These are phyloP conservation scores for Trametes punicea DNA, from an alignment of 768 basidiomycete genomes.

Conservation along the genomic window DNA sequence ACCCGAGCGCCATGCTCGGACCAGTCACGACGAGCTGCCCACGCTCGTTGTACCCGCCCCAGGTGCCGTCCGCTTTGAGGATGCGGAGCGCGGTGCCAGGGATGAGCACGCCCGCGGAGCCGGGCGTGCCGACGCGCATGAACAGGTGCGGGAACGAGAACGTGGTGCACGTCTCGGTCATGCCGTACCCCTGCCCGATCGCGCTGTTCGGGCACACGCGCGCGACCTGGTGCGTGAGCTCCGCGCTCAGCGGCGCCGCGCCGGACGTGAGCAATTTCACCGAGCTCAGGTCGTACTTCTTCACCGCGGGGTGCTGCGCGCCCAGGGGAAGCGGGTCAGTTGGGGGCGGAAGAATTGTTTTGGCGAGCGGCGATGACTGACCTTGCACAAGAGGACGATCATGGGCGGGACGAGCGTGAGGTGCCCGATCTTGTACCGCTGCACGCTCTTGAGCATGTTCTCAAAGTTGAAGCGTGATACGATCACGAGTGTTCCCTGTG, in stretches of 20 bases:
- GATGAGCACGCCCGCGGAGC: slow-evolving; percentile 55
- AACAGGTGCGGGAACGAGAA: slow-evolving; percentile 44
- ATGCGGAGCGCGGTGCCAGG: slow-evolving; percentile 57
- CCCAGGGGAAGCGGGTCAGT: not conserved
- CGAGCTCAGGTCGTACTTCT: slow-evolving; percentile 45
- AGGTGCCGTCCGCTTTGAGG: slow-evolving; percentile 53
- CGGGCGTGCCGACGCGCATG: slow-evolving; percentile 45
- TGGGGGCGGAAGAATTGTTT: no score
- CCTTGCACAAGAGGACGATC: slow-evolving; percentile 48
- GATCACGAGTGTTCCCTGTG: slow-evolving; percentile 51
- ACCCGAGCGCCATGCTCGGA: slow-evolving; percentile 58
- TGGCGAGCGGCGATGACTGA: not conserved
- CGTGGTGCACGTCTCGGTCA: slow-evolving; percentile 61
- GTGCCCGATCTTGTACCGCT: slow-evolving; percentile 53
- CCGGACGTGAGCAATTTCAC: slow-evolving; percentile 51
- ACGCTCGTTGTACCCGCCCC: slow-evolving; percentile 53
- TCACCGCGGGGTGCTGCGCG: slow-evolving; percentile 47
- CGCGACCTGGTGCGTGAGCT: slow-evolving; percentile 37
- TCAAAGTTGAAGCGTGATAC: slow-evolving; percentile 61
- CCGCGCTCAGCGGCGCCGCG: slow-evolving; percentile 57
- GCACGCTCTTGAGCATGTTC: slow-evolving; percentile 59
- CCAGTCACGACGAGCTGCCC: slow-evolving; percentile 62
- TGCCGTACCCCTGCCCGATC: slow-evolving; percentile 33
- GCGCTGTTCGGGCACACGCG: slow-evolving; percentile 25
- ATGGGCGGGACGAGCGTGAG: slow-evolving; percentile 57